Percentiles rank a stretch among this genome's conserved stretches.
Evolutionary conservation across 768 basidiomycete genomes (phyloP).

Genomic region (Lyophyllum atratum): DNA sequence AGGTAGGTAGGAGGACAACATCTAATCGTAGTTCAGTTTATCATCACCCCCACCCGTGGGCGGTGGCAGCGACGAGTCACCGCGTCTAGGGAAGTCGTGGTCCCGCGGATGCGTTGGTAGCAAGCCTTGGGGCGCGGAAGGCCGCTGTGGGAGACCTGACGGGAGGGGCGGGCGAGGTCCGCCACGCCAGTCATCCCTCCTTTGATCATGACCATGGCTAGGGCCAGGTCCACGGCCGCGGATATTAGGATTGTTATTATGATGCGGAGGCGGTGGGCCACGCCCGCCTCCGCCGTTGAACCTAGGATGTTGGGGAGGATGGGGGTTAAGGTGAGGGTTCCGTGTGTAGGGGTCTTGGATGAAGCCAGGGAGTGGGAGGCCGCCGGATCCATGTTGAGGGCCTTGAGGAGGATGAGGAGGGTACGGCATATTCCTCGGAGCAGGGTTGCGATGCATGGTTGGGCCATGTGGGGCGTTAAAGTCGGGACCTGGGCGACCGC

Average conservation of each 20-base stretch:
- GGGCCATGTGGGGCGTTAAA: conserved; percentile 4
- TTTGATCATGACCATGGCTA: background rate
- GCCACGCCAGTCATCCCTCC: background rate
- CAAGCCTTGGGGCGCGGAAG: conserved; percentile 6
- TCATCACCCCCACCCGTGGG: conserved; percentile 5
- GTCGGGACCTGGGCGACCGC: conserved; percentile 23
- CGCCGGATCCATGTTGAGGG: background rate
- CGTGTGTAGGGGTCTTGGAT: background rate
- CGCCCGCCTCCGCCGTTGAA: background rate
- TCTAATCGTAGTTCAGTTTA: conserved; percentile 21
- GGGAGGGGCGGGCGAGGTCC: background rate
- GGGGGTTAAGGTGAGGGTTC: background rate
- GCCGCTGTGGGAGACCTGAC: conserved; percentile 7
- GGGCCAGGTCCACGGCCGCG: background rate
- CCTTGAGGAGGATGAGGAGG: conserved; percentile 46
- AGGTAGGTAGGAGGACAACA: background rate
- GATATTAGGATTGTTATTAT: conserved; percentile 3
- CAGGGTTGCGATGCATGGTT: background rate
- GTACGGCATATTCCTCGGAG: conserved; percentile 33
- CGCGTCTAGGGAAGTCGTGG: background rate
- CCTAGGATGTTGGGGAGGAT: conserved; percentile 2
- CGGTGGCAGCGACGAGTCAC: conserved; percentile 2
- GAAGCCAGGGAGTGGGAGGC: background rate
- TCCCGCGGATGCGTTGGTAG: background rate
- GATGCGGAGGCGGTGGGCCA: background rate